phyloP scores from a whole-genome alignment of 1,284 basidiomycete genomes.

The Pseudozyma pruni region DNA sequence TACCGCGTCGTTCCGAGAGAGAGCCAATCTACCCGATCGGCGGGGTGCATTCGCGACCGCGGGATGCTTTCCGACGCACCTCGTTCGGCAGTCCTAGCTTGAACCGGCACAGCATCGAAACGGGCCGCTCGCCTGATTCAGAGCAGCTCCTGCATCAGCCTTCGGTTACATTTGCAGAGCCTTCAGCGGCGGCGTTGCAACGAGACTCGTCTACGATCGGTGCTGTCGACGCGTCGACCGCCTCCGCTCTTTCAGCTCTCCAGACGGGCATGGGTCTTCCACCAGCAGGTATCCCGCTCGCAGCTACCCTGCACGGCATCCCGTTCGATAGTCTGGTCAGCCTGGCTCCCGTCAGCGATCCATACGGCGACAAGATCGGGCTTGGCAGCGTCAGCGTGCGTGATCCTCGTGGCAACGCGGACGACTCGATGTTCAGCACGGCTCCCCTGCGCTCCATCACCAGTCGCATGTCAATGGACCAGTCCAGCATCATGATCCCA shows the following conservation, averaged over 20 bases:
- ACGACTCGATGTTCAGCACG: slow-evolving; percentile 28
- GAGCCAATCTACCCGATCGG: slow-evolving; percentile 53
- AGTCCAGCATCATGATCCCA: slow-evolving; percentile 37
- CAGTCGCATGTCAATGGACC: slow-evolving; percentile 42
- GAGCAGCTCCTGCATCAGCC: slow-evolving; percentile 15
- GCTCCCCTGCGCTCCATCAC: slow-evolving; percentile 35
- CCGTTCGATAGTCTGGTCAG: slow-evolving; percentile 82
- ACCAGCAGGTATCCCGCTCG: slow-evolving; percentile 16
- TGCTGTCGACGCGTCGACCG: background rate
- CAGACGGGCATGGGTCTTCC: slow-evolving; percentile 41
- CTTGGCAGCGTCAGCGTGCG: slow-evolving; percentile 54
- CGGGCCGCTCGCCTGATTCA: slow-evolving; percentile 27
- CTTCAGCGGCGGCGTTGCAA: slow-evolving; percentile 5
- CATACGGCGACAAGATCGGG: slow-evolving; percentile 71
- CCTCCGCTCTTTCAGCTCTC: slow-evolving; percentile 19
- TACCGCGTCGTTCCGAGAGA: slow-evolving; percentile 63
- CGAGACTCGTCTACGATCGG: slow-evolving; percentile 3
- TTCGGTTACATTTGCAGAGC: slow-evolving; percentile 47
- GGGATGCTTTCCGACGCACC: slow-evolving; percentile 18
- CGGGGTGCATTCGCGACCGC: slow-evolving; percentile 17
- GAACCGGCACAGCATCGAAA: slow-evolving; percentile 31
- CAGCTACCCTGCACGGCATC: slow-evolving; percentile 74
- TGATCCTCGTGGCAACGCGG: slow-evolving; percentile 30
- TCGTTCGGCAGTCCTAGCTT: slow-evolving; percentile 30
- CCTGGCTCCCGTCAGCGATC: slow-evolving; percentile 79